phyloP scores from a whole-genome alignment of 176 grass and related monocot genomes.

The Aegilops longissima region DNA sequence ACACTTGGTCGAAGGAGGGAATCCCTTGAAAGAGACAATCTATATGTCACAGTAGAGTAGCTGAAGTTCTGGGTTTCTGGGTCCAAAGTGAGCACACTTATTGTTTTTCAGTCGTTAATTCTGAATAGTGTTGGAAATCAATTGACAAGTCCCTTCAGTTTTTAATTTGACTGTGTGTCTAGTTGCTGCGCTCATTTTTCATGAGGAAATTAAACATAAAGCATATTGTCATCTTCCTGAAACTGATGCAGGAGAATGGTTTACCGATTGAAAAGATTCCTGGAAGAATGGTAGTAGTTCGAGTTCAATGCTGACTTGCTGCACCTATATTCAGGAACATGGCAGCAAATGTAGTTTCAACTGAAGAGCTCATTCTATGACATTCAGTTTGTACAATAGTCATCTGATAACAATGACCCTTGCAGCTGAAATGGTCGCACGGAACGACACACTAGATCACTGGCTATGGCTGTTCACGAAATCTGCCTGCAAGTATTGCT shows the following conservation, averaged over 20 bases:
- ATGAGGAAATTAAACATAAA: neutral
- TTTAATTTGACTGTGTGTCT: neutral
- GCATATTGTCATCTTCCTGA: neutral
- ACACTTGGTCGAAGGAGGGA: neutral
- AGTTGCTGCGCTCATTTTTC: neutral
- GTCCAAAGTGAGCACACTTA: neutral
- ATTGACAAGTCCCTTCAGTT: neutral
- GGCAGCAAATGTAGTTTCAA: neutral
- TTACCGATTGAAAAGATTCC: neutral
- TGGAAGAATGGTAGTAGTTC: neutral
- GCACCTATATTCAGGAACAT: neutral
- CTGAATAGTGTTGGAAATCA: neutral
- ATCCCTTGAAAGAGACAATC: conserved; percentile 7
- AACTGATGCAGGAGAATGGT: neutral
- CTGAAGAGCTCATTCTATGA: neutral
- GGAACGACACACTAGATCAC: too few species aligned
- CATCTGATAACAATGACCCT: neutral
- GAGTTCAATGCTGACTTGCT: neutral
- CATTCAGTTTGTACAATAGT: neutral
- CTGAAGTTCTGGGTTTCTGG: neutral
- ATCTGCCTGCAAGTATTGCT: conserved; percentile 70
- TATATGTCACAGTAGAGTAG: neutral
- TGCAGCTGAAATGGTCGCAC: neutral
- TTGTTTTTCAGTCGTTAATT: neutral
- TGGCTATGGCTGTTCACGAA: neutral